Base-by-base conservation (phyloP, 192 early-diverging fungal species). In the Coemansia sp. region DNA sequence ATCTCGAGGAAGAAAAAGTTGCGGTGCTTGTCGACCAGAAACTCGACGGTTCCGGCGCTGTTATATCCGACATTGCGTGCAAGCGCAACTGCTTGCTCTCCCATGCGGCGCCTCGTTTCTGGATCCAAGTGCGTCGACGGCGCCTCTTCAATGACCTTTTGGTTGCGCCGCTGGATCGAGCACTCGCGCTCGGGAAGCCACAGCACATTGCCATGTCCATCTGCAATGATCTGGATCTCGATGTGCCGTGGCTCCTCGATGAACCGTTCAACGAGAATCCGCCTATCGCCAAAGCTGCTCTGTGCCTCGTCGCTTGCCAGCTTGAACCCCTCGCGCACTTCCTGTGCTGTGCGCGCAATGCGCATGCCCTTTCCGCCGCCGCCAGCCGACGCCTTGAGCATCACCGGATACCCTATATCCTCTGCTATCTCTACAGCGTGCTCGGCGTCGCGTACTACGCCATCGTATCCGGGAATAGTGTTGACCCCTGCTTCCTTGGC, bases 111-210 rank as follows among this genome's bases (percentile, higher is more conserved):
- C 36, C 92, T 76, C 0, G 89, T 92, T 12, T 75, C 75, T 5
- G 66, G 49, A 55, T 93, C 88, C 23, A 93, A 64, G 69, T 89
- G 86, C 33, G 85, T 81, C 48, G 88, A 90, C n/a, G 94, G 95
- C 1, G 95, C 93, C 63, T 94, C 91, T 64, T 92, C 91, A 63
- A 92, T 89, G 33, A 92, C 90, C 69, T 91, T 91, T 79, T 91
- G 91, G 76, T 92, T 92, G 77, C 91, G 85, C 6, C 91, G 82
- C 68, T 93, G 91, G 66, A 93, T 91, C 20, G 91, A 93, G 72
- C 91, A 93, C 75, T 93, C 94, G 55, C 96, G 87, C 79, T 98
- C 96, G 5, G 94, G 94, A 44, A 98, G 78, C 77, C 93, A 98
- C 34, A 93, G 63, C 16, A 85, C 83, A 71, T 91, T 88, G 64